Conservation (phyloP, 116 monocot genomes). For the Trichopus zeylanicus region DNA sequence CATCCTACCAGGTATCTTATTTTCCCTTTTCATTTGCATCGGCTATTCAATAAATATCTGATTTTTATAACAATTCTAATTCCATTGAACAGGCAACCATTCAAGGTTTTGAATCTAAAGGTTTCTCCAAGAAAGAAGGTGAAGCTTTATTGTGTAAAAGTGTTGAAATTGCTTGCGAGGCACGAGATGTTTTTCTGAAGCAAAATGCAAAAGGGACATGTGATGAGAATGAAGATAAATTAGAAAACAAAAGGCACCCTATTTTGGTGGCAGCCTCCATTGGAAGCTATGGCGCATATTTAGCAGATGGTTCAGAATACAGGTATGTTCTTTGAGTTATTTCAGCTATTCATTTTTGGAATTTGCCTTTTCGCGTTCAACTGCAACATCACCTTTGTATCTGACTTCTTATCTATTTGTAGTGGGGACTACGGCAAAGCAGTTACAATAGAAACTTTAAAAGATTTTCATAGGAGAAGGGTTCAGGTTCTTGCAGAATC, state of each 20-base stretch:
- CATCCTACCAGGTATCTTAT: conserved; percentile 12
- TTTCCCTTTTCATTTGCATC: not conserved
- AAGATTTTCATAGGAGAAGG: conserved; percentile 83
- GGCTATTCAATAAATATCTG: not conserved
- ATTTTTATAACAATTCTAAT: not conserved
- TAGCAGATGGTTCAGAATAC: conserved; percentile 76
- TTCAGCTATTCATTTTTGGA: too few species aligned
- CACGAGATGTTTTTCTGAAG: conserved; percentile 8
- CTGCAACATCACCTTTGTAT: not conserved
- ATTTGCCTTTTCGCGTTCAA: not conserved
- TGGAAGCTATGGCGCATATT: conserved; percentile 74
- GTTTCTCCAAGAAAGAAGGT: conserved; percentile 6
- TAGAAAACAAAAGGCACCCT: conserved; percentile 11
- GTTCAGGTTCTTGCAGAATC: conserved; percentile 80
- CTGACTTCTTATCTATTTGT: conserved; percentile 1
- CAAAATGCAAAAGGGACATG: conserved; percentile 2
- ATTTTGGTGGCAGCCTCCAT: conserved; percentile 63
- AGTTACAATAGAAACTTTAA: conserved; percentile 47
- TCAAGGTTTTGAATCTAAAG: conserved; percentile 13
- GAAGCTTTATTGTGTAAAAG: conserved; percentile 9
- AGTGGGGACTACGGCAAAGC: conserved; percentile 88
- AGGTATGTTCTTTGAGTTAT: conserved; percentile 19
- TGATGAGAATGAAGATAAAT: not conserved
- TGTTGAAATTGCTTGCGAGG: conserved; percentile 13
- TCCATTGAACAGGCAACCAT: conserved; percentile 9